Evolutionary conservation across 1,284 basidiomycete genomes (phyloP), one percentile per base, ranked within the genome.

Genomic region (Phellopilus nigrolimitatus): DNA sequence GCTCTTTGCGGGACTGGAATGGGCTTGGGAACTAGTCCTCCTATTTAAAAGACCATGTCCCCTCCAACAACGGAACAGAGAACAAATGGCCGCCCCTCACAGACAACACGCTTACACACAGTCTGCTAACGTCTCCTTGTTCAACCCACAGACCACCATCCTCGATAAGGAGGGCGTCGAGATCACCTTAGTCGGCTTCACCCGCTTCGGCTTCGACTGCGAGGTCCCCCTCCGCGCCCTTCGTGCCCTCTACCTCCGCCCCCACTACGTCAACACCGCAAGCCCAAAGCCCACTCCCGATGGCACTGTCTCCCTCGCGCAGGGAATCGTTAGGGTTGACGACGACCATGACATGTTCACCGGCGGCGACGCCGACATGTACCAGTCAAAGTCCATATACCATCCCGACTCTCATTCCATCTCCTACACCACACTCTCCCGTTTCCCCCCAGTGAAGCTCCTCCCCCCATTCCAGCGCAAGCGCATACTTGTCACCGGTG

Each of bases 401-500:
- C 79, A 90, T 66, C 82, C 89, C 37, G 79, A 85, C 57, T 78
- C 75, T 33, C 78, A 85, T 61, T 78, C 86, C 36, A 91, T 97
- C 63, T 90, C 92, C 38, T 95, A 93, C 70, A 93, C 91, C 42
- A 95, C 91, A 21, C 79, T 95, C 49, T 83, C 87, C 54, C 84
- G 88, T 56, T 97, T 94, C 69, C 90, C 92, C 7, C 91, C 95
- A 3, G 94, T 98, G 51, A 89, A 82, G 59, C 82, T 94, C 44
- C 79, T 98, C 30, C 71, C 91, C 15, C 82, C 88, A 28, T 75
- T 81, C 3, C 68, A 77, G 57, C 83, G 91, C 62, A 97, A 95
- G 71, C 85, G 95, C 44, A 76, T 98, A 61, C 81, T 99, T 36
- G 84, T 95, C 59, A 98, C 95, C 13, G 95, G 95, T 58, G 95